Evolutionary conservation across 208 protist species (phyloP).

Genomic region (Crithidia acanthocephali): DNA sequence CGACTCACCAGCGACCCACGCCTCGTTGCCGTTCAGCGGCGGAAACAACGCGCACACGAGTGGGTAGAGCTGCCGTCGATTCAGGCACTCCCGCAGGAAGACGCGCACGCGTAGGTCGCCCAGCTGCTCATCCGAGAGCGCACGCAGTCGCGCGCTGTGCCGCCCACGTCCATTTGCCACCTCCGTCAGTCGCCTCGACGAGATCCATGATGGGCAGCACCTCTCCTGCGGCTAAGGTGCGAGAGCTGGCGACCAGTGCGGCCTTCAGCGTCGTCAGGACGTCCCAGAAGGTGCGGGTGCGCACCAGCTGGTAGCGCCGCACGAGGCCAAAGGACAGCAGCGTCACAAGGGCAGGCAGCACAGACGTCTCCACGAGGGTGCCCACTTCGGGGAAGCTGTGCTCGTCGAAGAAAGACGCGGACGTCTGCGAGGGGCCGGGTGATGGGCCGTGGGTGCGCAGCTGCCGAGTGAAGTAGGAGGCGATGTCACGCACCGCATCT

Average conservation of each 20-base stretch:
- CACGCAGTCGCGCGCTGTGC: constrained; percentile 15
- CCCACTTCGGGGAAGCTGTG: constrained; percentile 31
- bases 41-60: constrained; percentile 48
- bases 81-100: constrained; percentile 59
- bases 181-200: constrained; percentile 43
- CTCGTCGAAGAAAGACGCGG: constrained; percentile 47
- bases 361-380: constrained; percentile 29
- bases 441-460: constrained; percentile 14
- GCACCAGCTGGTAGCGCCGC: constrained; percentile 33
- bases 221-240: constrained; percentile 38
- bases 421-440: background rate
- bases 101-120: constrained; percentile 41
- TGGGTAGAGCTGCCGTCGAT: constrained; percentile 40
- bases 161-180: constrained; percentile 18
- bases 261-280: constrained; percentile 37
- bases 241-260: constrained; percentile 31
- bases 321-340: constrained; percentile 41
- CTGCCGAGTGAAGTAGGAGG: constrained; percentile 41
- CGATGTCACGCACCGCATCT: constrained; percentile 5
- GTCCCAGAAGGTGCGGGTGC: constrained; percentile 44
- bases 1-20: constrained; percentile 9
- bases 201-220: constrained; percentile 42
- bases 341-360: constrained; percentile 37
- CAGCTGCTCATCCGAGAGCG: constrained; percentile 40
- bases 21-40: constrained; percentile 19